Evolutionary conservation across 1,284 basidiomycete genomes (phyloP), one percentile per base, ranked within the genome.

Genomic region (Melampsora americana): DNA sequence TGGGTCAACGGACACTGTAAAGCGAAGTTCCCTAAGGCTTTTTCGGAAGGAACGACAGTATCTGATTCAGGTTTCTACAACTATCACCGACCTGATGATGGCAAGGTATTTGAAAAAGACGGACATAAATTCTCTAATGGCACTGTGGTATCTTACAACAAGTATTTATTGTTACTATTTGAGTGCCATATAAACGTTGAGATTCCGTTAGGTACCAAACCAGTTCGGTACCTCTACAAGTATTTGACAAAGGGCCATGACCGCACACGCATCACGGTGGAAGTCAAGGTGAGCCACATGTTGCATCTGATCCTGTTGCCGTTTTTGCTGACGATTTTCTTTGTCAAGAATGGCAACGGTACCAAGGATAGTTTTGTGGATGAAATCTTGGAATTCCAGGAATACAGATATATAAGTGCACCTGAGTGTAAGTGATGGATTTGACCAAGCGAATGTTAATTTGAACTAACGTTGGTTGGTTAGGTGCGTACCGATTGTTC

Each of bases 401-500:
- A 35, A 35, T 35, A 35, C 35, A 3, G 35, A 35, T 35, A 35
- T 35, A 35, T 35, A 35, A 35, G 35, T 35, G 35, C 35, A 35
- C 35, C 35, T 4, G 35, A 35, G 9, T 35, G 35, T 35, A 9
- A 35, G 35, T 35, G 3, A 35, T 35, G 35, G 9, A 35, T 35
- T 35, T 9, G 3, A 35, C 35, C 35, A 35, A 9, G 9, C 35
- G 3, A 9, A 35, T 35, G 35, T 35, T 35, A 9, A 35, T 35
- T 35, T 35, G 35, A 35, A 35, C 35, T n/a, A n/a, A 35, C 9
- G 18, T 32, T 35, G 84, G n/a, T n/a, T n/a, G n/a, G n/a, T n/a
- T 85, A 74, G 84, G 83, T 14, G 69, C 71, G 1, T 85, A 83
- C 83, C 82, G 82, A 3, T 79, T 86, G 18, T 81, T 83, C 42